A percentile compares a stretch with the other conserved stretches of the same genome.
phyloP scores from a whole-genome alignment of 108 stramenopile genomes.

The Schizochytrium sp. region DNA sequence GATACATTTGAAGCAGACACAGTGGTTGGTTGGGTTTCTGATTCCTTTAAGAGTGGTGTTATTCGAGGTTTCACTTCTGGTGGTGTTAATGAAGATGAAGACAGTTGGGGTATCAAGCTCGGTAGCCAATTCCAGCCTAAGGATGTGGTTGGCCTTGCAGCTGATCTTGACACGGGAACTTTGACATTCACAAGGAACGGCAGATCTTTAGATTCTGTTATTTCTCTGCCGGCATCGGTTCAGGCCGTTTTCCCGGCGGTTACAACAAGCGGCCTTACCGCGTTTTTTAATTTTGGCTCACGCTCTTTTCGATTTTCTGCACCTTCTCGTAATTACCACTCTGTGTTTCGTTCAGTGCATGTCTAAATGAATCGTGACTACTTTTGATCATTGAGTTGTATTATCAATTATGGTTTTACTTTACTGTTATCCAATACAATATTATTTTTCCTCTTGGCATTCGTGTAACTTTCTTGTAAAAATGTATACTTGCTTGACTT shows the following conservation, averaged over 20 bases:
- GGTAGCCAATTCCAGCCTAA: background rate
- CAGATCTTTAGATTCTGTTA: background rate
- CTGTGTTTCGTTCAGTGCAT: slow-evolving; percentile 9
- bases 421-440: no score
- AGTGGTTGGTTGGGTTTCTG: slow-evolving; percentile 6
- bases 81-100: background rate
- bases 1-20: background rate
- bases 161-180: background rate
- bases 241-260: background rate
- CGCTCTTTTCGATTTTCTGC: slow-evolving; percentile 23
- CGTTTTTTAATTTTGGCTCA: slow-evolving; percentile 45
- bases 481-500: no score
- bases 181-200: slow-evolving; percentile 1
- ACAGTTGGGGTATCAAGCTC: slow-evolving; percentile 2
- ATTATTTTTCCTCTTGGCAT: no score
- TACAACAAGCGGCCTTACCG: background rate
- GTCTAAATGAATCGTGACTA: no score
- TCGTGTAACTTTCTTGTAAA: no score
- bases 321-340: background rate
- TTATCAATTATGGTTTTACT: no score
- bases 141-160: slow-evolving; percentile 50
- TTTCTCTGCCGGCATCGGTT: background rate
- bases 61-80: background rate
- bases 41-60: background rate
- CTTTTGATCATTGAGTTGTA: no score